Base-by-base conservation (phyloP, 2,329 filamentous ascomycete species). In the Emydomyces testavorans region DNA sequence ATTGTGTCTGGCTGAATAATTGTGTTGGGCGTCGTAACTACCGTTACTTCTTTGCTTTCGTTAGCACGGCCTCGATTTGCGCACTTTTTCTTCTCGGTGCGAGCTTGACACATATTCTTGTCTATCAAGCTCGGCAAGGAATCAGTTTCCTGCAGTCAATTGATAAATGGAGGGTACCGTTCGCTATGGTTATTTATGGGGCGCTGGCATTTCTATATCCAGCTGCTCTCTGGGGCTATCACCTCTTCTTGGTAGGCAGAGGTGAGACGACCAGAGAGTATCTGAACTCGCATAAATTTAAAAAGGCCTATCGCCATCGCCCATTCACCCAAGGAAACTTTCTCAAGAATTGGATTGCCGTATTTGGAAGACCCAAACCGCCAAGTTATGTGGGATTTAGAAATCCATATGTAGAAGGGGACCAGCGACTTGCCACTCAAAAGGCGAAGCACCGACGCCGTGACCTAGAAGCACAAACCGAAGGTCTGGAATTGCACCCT, bases 1-100 rank as follows among this genome's bases (percentile, higher is more conserved):
- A 98, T 67, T 98, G 92, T 60, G 89, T 96, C 13, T 98, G 92
- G 92, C 78, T 98, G 54, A 98, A 98, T 69, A 98, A 98, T 65
- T 98, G 92, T 58, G 83, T 98, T 42, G 92, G 92, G 36, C 83
- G 90, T 55, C 85, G 92, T 58, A 98, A 98, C 69, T 98, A 98
- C 69, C 86, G 92, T 54, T 96, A 90, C 66, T 98, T 98, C 67
- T 95, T 96, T 64, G 78, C 84, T 8, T 98, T 95, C 65, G 81
- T 98, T 54, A 79, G 79, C 46, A 80, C 82, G 11, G 80, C 79
- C n/a, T 87, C 86, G 0, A 56, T 95, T 28, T 74, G 95, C 15
- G 77, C 82, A 0, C 61, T 88, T 13, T 90, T 85, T 58, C 74
- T 96, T 38, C 71, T 92, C 24, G 85, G 74, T 16, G 81, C 83